Percentiles rank a stretch among this genome's conserved stretches.
Evolutionary conservation across 257 asterid species (phyloP).

Genomic region (Gentiana straminea): DNA sequence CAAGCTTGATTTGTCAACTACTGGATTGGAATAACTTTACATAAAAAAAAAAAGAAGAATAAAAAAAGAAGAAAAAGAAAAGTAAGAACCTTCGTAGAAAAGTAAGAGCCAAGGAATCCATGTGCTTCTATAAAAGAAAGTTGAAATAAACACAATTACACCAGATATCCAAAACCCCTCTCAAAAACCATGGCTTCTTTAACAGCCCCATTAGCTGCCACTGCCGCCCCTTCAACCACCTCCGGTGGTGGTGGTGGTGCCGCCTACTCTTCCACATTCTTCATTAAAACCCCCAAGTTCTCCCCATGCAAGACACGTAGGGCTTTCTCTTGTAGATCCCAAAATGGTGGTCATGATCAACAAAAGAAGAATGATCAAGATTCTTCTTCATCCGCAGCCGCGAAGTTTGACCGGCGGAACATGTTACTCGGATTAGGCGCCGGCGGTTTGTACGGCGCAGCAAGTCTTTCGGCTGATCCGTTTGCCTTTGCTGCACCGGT

Average conservation of each 20-base stretch:
- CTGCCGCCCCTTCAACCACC: slow-evolving; percentile 11
- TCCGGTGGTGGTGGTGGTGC: not conserved
- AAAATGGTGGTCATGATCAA: not conserved
- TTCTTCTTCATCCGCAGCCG: slow-evolving; percentile 3
- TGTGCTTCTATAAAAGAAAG: slow-evolving; percentile 1
- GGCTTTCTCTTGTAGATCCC: slow-evolving; percentile 44
- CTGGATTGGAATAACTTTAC: too few species aligned
- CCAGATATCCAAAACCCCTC: not conserved
- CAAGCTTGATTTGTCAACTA: too few species aligned
- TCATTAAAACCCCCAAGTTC: slow-evolving; percentile 16
- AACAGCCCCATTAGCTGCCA: slow-evolving; percentile 16
- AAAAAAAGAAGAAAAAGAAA: too few species aligned
- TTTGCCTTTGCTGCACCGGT: slow-evolving; percentile 53
- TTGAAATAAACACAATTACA: not conserved
- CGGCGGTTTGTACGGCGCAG: slow-evolving; percentile 53
- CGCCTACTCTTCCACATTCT: slow-evolving; percentile 3
- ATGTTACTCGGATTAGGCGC: slow-evolving; percentile 48
- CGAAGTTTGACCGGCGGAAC: slow-evolving; percentile 42
- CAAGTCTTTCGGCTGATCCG: slow-evolving; percentile 34
- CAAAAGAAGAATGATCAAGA: slow-evolving; percentile 7
- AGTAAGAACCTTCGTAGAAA: too few species aligned
- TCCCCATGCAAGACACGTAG: slow-evolving; percentile 14
- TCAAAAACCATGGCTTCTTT: slow-evolving; percentile 37
- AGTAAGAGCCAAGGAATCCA: not conserved
- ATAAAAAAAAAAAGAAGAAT: too few species aligned